Evolutionary conservation across 2,329 filamentous ascomycete genomes (phyloP), one percentile per base, ranked within the genome.

Genomic region (Alternaria incomplexa): DNA sequence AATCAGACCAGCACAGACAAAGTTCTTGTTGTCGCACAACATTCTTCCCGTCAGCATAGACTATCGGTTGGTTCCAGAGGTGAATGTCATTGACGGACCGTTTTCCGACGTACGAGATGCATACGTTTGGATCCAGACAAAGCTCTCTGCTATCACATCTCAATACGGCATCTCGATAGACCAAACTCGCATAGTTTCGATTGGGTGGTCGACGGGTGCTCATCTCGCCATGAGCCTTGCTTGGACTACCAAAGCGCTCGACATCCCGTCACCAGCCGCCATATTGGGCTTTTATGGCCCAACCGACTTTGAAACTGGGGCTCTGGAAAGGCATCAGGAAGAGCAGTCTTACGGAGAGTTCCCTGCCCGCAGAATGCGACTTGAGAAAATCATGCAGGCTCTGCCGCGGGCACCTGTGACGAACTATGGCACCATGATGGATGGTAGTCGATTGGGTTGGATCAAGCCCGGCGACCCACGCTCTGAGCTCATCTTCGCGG

Each of bases 31-130:
- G 0, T 61, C 73, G 1, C 53, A 70, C 6, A 81, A 83, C 0
- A 77, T 86, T 44, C 68, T 86, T 3, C 83, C 85, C 0, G 70
- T 87, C 11, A 84, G 81, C 62, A 56, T 86, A 0, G 85, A 87
- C 66, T 85, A 86, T 63, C 74, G 84, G 0, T 78, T 87, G 1
- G 86, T 84, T 59, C 85, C 85, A 0, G 83, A 86, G 46, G 75
- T 81, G 3, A 81, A 73, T 20, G 66, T 87, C 4, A 51, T 77
- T 4, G 80, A 84, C 2, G 85, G 85, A 0, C 79, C 85, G 0
- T 81, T 87, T 70, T 64, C 66, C 3, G 85, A 87, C 64, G 76
- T 81, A 1, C 70, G 77, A 13, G 82, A 85, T 63, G 63, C 59
- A 12, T 62, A 62, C 46, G 30, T 23, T 15, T 63, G 61, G 61